Evolutionary conservation across 2,329 filamentous ascomycete species (phyloP).

Genomic region (Paecilomyces variotii): DNA sequence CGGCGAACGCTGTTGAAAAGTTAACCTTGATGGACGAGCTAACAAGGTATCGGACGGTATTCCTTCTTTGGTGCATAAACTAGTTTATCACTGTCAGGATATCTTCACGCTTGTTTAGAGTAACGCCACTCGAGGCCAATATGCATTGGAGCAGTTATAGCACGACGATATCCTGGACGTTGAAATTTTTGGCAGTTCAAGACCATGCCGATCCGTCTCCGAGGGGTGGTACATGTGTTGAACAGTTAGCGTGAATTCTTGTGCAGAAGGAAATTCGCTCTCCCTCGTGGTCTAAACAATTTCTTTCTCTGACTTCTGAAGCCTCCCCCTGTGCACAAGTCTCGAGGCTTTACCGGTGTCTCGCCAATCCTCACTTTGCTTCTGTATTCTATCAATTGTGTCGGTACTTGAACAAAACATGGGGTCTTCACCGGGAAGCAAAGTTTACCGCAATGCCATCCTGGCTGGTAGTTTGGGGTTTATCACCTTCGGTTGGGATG

Average conservation of each 20-base stretch:
- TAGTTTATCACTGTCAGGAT: background rate
- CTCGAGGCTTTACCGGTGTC: background rate
- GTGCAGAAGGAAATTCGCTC: background rate
- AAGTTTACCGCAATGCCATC: background rate
- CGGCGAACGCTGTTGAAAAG: background rate
- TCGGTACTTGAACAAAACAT: background rate
- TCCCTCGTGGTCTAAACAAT: background rate
- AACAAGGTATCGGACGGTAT: background rate
- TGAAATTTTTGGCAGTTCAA: background rate
- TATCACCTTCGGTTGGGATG: slow-evolving; percentile 29
- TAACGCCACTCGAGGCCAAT: background rate
- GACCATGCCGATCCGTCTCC: background rate
- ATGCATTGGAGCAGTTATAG: background rate
- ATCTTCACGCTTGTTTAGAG: background rate
- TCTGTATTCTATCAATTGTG: background rate
- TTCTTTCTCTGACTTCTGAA: background rate
- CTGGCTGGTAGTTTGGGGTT: slow-evolving; percentile 18
- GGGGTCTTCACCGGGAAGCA: background rate
- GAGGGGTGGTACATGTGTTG: background rate
- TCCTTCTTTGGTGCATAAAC: background rate
- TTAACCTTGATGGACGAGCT: background rate
- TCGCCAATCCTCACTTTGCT: background rate
- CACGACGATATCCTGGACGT: background rate
- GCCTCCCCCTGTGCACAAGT: background rate
- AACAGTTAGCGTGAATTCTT: background rate